Conservation (phyloP, 2,329 filamentous ascomycete species). For the Mariannaea sp. region DNA sequence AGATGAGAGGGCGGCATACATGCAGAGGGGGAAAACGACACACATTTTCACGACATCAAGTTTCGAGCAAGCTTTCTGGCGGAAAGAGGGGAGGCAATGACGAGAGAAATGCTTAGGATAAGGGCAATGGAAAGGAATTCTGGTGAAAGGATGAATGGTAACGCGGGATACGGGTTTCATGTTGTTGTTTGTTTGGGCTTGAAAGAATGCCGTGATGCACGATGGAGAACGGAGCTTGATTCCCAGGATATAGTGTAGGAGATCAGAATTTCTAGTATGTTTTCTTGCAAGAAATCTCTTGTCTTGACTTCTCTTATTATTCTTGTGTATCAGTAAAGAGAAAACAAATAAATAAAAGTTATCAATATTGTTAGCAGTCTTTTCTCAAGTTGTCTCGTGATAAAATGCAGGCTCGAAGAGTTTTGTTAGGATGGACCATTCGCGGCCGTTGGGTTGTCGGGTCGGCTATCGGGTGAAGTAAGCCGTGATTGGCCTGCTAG, state of each 20-base stretch:
- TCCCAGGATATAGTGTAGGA: slow-evolving; percentile 35
- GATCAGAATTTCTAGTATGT: slow-evolving; percentile 24
- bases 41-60: slow-evolving; percentile 29
- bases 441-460: slow-evolving; percentile 34
- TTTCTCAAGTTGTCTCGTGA: slow-evolving; percentile 20
- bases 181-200: slow-evolving; percentile 8
- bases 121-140: slow-evolving; percentile 17
- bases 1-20: slow-evolving; percentile 23
- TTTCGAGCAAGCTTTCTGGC: slow-evolving; percentile 7
- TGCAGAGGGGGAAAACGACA: slow-evolving; percentile 25
- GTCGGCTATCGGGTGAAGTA: slow-evolving; percentile 36
- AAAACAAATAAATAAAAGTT: neutral
- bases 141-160: slow-evolving; percentile 15
- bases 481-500: slow-evolving; percentile 35
- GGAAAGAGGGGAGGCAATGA: slow-evolving; percentile 13
- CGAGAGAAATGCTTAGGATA: slow-evolving; percentile 22
- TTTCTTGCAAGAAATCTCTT: slow-evolving; percentile 11
- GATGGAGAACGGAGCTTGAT: slow-evolving; percentile 11
- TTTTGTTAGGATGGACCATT: slow-evolving; percentile 21
- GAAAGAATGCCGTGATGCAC: neutral
- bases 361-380: neutral
- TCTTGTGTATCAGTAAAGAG: neutral
- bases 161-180: slow-evolving; percentile 20
- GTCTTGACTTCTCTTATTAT: slow-evolving; percentile 8
- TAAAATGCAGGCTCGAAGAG: slow-evolving; percentile 6